Evolutionary conservation across 179 eudicot species (phyloP).

Genomic region (Vitellaria paradoxa): DNA sequence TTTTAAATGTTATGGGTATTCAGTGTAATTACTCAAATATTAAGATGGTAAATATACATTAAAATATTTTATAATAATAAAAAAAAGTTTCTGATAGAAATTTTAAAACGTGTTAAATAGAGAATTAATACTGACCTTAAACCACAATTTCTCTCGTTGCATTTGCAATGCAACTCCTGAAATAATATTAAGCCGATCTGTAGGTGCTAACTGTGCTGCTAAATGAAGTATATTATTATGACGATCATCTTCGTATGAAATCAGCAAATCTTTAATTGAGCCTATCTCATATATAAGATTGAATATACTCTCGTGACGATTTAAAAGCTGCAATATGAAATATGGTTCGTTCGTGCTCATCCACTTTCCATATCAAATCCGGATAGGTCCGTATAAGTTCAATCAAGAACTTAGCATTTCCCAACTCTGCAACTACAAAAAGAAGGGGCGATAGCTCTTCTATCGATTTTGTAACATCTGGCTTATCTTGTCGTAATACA

Average conservation of each 20-base stretch:
- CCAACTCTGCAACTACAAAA: constrained; percentile 31
- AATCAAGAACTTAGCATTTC: constrained; percentile 29
- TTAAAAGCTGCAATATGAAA: constrained; percentile 33
- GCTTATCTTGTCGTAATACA: background rate
- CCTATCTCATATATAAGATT: constrained; percentile 7
- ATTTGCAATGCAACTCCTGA: constrained; percentile 10
- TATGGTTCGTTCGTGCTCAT: constrained; percentile 15
- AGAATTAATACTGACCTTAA: background rate
- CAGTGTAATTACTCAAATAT: no score
- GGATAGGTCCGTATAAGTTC: constrained; percentile 23
- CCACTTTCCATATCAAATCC: constrained; percentile 30
- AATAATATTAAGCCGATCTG: constrained; percentile 18
- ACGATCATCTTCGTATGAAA: background rate
- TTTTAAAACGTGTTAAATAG: no score
- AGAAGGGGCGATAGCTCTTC: constrained; percentile 21
- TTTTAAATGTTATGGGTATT: no score
- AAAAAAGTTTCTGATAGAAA: no score
- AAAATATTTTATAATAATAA: no score
- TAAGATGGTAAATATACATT: no score
- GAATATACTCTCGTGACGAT: constrained; percentile 30
- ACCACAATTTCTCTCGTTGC: constrained; percentile 12
- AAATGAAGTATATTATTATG: constrained; percentile 30
- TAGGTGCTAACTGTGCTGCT: constrained; percentile 20
- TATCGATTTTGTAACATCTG: background rate
- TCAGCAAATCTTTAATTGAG: background rate